Evolutionary conservation across 129 eudicot genomes (phyloP), one percentile per base, ranked within the genome.

Genomic region (Silybum marianum): DNA sequence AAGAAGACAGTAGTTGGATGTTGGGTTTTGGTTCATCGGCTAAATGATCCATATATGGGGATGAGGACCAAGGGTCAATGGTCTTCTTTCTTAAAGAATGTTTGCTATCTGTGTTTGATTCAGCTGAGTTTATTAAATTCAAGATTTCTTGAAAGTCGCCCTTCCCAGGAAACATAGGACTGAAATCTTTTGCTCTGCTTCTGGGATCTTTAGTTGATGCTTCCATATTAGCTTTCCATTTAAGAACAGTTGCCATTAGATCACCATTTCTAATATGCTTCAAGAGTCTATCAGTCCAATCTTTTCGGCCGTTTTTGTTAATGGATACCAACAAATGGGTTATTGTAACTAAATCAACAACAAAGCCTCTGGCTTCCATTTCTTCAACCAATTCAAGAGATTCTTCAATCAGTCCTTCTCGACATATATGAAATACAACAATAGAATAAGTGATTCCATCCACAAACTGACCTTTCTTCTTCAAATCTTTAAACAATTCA

Each of bases 181-280:
- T 90, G 69, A 85, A 84, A 87, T 95, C 99, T 83, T 85, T 87
- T 77, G 75, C 71, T 78, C 75, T 82, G 69, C 90, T 92, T 74
- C 86, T 90, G 28, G 87, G 89, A 48, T 79, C 62, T 79, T 85
- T 88, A 79, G 89, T 23, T 62, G 91, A 85, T 70, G 85, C 89
- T 84, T 95, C 99, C 99, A 95, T 88, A 65, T 78, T 75, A 24
- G 88, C 86, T 76, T 95, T 92, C 97, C 99, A 95, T 85, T 86
- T 88, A 7, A 92, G 84, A 84, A 95, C 80, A 69, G 46, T 65
- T 3, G 86, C 86, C 82, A 92, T 79, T 54, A 95, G 10, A 88
- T 89, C 85, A 10, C 91, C 88, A 72, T 88, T 90, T 79, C 92
- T 89, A 0, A 89, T 84, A 79, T 85, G 89, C 83, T 82, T 90